Base-by-base conservation (phyloP, 2,329 filamentous ascomycete genomes). In the Epichloe brachyelytri region DNA sequence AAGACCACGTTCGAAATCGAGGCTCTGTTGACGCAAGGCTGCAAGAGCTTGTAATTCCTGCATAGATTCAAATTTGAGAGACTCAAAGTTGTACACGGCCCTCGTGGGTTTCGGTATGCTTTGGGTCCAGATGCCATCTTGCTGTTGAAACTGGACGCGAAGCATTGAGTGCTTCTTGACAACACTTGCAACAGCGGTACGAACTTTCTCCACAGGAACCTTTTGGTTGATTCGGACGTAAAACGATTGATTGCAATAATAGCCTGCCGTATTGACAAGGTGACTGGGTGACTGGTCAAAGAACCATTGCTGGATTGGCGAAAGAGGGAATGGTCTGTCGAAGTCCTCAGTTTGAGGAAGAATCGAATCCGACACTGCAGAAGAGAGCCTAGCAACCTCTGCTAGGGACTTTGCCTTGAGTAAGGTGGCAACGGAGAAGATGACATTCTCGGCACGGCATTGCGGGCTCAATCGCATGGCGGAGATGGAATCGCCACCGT, bases 401-500 rank as follows among this genome's bases (percentile, higher is more conserved):
- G 49, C 43, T 38, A 50, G 34, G 3, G 49, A 46, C 14, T 30
- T 50, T 4, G 43, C 43, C 49, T 34, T 46, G 2, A 50, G 43
- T 19, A 50, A 39, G 11, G 36, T 46, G 11, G 49, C 43, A 33
- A 70, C 65, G 0, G 63, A 61, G 10, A 69, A 53, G 30, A 53
- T 48, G 2, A 69, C 52, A 1, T 59, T 60, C 2, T 60, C 58
- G 6, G 62, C 59, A 8, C 64, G 62, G 38, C 65, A 67, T 3
- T 62, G 59, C 12, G 75, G 70, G 5, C 65, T 62, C 12, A 72
- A 59, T 10, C 65, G 62, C 60, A 74, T 74, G 2, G 71, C 70
- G 2, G 60, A 59, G 34, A 74, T 71, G 14, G 71, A 73, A 46
- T 74, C 71, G 2, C 71, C 71, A 3, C 71, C 71, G 0, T 72